These are phyloP conservation scores for Picea mariana DNA, from an alignment of 83 land plant species.

Conservation along the genomic window DNA sequence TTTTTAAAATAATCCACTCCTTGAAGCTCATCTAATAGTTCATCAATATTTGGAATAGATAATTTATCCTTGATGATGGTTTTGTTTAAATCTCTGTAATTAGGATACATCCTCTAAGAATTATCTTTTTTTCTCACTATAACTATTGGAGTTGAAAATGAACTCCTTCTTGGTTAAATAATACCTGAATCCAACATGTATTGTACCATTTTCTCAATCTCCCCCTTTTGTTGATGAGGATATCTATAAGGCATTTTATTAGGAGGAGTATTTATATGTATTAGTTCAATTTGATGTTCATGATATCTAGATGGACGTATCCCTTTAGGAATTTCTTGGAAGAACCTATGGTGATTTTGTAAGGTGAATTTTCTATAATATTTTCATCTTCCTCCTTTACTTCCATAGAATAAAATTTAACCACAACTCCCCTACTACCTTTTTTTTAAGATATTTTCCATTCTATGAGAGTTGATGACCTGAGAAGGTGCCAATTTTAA, in stretches of 20 bases:
- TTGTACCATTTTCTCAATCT: constrained; percentile 3
- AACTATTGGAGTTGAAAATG: constrained; percentile 6
- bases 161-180: background rate
- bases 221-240: background rate
- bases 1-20: constrained; percentile 8
- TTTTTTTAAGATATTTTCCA: too few species aligned
- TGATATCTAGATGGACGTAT: background rate
- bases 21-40: constrained; percentile 23
- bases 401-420: too few species aligned
- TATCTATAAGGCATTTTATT: constrained; percentile 17
- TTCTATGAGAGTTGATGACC: too few species aligned
- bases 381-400: too few species aligned
- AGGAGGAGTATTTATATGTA: background rate
- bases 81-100: constrained; percentile 19
- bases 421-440: too few species aligned
- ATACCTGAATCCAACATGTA: background rate
- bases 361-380: too few species aligned
- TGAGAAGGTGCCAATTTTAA: too few species aligned
- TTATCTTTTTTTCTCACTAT: constrained; percentile 21
- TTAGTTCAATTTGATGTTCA: constrained; percentile 11
- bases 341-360: too few species aligned
- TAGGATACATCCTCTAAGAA: constrained; percentile 17
- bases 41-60: constrained; percentile 26
- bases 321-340: too few species aligned
- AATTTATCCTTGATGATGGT: constrained; percentile 10